Conservation (phyloP, 78 protist species). For the Planoprotostelium fungivorum region DNA sequence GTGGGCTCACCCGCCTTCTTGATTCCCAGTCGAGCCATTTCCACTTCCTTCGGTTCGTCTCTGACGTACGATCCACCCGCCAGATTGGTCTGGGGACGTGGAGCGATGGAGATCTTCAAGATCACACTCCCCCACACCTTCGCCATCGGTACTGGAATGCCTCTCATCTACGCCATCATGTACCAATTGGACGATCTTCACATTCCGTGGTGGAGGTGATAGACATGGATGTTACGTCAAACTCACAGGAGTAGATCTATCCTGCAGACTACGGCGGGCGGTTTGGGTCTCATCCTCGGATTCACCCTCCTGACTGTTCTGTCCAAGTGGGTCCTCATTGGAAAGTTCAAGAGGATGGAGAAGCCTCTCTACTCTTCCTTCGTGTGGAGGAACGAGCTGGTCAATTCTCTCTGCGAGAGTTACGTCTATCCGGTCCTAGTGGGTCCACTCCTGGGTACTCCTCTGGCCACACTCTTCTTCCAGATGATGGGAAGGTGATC, state of each 20-base stretch:
- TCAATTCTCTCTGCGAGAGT: neutral
- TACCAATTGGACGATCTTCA: neutral
- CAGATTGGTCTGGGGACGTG: neutral
- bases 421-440: neutral
- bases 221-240: neutral
- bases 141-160: neutral
- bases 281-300: neutral
- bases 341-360: neutral
- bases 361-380: neutral
- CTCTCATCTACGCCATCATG: neutral
- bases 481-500: neutral
- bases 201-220: neutral
- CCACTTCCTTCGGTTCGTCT: neutral
- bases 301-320: neutral
- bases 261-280: neutral
- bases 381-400: neutral
- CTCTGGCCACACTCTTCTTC: neutral
- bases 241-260: neutral
- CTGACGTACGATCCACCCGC: neutral
- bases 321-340: neutral
- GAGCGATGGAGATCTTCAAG: neutral
- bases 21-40: neutral
- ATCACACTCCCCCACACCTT: neutral
- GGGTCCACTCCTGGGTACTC: neutral
- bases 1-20: neutral